Evolutionary conservation across 805 yeast genomes (phyloP).

Genomic region (Dipodascus albidus): DNA sequence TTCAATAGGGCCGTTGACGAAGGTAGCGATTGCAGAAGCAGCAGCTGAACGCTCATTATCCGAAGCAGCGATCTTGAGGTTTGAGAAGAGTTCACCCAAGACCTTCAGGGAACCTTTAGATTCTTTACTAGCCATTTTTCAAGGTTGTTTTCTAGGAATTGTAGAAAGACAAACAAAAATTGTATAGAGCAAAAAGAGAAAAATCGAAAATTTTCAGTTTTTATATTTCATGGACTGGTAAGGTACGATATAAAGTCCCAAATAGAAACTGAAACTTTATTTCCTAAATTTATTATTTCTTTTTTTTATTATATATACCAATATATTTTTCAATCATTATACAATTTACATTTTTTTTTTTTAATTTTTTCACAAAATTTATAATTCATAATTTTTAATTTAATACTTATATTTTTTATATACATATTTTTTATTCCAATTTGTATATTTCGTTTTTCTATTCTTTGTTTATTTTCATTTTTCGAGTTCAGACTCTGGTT

Average conservation of each 20-base stretch:
- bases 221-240: too few relatives aligned
- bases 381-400: too few relatives aligned
- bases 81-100: slow-evolving; percentile 85
- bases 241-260: background rate
- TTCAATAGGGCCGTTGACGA: slow-evolving; percentile 92
- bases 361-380: too few relatives aligned
- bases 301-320: too few relatives aligned
- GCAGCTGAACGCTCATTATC: slow-evolving; percentile 71
- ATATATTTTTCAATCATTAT: too few relatives aligned
- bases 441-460: too few relatives aligned
- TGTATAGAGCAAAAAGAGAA: background rate
- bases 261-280: background rate
- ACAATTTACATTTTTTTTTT: too few relatives aligned
- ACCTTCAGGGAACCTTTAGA: slow-evolving; percentile 39
- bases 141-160: background rate
- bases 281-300: too few relatives aligned
- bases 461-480: too few relatives aligned
- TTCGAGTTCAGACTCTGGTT: too few relatives aligned
- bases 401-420: too few relatives aligned
- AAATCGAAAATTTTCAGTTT: background rate
- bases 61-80: slow-evolving; percentile 77
- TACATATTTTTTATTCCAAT: too few relatives aligned
- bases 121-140: slow-evolving; percentile 20
- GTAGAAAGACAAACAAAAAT: background rate
- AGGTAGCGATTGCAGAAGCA: slow-evolving; percentile 81